A percentile compares a stretch with the other conserved stretches of the same genome.
phyloP scores from a whole-genome alignment of 1,139 yeast species.

The Arxiozyma bovina region DNA sequence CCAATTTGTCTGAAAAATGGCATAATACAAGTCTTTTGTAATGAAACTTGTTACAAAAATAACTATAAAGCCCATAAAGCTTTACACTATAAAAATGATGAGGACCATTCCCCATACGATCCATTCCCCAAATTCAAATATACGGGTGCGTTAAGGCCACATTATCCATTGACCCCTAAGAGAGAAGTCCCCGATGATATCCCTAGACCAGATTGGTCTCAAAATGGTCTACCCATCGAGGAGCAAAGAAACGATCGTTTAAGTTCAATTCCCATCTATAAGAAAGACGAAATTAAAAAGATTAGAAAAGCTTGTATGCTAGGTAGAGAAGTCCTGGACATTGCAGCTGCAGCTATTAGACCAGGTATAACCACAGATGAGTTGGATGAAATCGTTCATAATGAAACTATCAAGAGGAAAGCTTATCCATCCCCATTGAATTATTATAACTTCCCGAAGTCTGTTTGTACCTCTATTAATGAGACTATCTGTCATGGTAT shows the following conservation, averaged over 20 bases:
- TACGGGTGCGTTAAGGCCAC: constrained; percentile 68
- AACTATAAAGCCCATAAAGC: constrained; percentile 57
- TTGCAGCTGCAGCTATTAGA: constrained; percentile 69
- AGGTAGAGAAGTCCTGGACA: constrained; percentile 84
- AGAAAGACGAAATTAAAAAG: constrained; percentile 58
- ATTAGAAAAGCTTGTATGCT: constrained; percentile 64
- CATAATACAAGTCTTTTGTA: constrained; percentile 59
- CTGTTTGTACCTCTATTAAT: constrained; percentile 87
- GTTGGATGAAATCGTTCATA: constrained; percentile 76
- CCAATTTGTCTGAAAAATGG: constrained; percentile 83
- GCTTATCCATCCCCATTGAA: constrained; percentile 95
- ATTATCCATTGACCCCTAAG: constrained; percentile 70
- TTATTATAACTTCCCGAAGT: constrained; percentile 89
- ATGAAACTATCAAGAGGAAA: constrained; percentile 78
- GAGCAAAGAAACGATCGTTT: constrained; percentile 70
- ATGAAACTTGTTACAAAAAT: constrained; percentile 74
- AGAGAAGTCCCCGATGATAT: constrained; percentile 65
- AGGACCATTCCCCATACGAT: constrained; percentile 46
- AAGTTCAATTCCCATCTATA: constrained; percentile 54
- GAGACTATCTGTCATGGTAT: constrained; percentile 97
- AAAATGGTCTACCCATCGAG: constrained; percentile 64
- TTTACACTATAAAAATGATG: constrained; percentile 38
- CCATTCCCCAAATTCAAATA: constrained; percentile 78
- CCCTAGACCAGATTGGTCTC: constrained; percentile 76
- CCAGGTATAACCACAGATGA: constrained; percentile 95